Evolutionary conservation across 2,329 filamentous ascomycete genomes (phyloP).

Genomic region (Microsporum canis): DNA sequence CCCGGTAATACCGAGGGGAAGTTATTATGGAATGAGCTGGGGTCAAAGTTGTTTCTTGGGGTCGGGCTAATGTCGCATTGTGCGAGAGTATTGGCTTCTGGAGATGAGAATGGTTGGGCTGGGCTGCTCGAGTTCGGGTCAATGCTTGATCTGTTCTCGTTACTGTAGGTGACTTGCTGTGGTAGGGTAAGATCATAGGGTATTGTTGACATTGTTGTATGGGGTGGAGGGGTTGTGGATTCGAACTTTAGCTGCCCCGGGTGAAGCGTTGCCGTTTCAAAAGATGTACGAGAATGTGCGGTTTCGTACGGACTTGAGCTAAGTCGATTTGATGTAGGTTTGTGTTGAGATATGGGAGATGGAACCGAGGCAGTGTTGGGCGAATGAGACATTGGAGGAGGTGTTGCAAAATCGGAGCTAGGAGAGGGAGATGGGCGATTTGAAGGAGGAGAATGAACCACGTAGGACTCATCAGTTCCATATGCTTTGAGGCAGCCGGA

Average conservation of each 20-base stretch:
- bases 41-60: constrained; percentile 25
- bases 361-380: constrained; percentile 21
- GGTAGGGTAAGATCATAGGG: not conserved
- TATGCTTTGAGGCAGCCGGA: constrained; percentile 82
- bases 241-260: not conserved
- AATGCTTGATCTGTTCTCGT: not conserved
- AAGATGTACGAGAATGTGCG: not conserved
- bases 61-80: constrained; percentile 11
- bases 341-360: not conserved
- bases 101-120: not conserved
- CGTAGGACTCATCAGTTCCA: constrained; percentile 48
- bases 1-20: constrained; percentile 32
- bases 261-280: not conserved
- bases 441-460: constrained; percentile 36
- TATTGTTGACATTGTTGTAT: not conserved
- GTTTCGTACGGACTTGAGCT: not conserved
- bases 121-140: not conserved
- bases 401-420: constrained; percentile 29
- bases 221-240: not conserved
- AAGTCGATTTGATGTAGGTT: not conserved
- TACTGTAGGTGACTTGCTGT: not conserved
- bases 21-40: constrained; percentile 29
- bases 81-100: constrained; percentile 5
- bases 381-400: constrained; percentile 32
- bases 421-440: constrained; percentile 33